These are phyloP conservation scores for Suhomyces xylopsoci DNA, from an alignment of 805 yeast species.

Conservation along the genomic window DNA sequence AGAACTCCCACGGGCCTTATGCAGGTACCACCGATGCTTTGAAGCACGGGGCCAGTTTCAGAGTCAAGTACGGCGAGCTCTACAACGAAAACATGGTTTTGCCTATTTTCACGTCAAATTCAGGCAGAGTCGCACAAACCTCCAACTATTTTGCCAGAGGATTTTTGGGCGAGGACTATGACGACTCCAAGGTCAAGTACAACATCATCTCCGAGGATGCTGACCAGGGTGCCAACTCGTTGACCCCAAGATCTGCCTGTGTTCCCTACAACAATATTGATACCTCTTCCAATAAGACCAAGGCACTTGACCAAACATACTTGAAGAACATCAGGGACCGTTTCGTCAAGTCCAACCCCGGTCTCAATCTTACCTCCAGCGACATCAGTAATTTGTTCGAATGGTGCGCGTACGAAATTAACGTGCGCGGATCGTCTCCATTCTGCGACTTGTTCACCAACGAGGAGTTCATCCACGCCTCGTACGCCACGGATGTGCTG, in stretches of 20 bases:
- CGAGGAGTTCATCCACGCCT: conserved; percentile 61
- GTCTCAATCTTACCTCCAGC: conserved; percentile 45
- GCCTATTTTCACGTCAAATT: conserved; percentile 55
- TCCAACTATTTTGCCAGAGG: conserved; percentile 58
- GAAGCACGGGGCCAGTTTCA: conserved; percentile 48
- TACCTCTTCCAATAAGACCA: conserved; percentile 11
- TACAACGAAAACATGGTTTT: conserved; percentile 33
- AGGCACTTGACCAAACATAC: conserved; percentile 38
- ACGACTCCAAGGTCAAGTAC: conserved; percentile 27
- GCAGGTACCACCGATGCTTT: conserved; percentile 51
- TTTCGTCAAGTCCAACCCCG: conserved; percentile 53
- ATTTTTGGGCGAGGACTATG: conserved; percentile 47
- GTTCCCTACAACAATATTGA: conserved; percentile 13
- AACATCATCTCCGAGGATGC: conserved; percentile 46
- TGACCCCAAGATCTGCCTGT: conserved; percentile 28
- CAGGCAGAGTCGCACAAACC: conserved; percentile 54
- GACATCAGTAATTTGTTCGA: conserved; percentile 56
- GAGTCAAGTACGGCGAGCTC: conserved; percentile 49
- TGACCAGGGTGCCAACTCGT: conserved; percentile 23
- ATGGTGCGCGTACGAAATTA: conserved; percentile 74
- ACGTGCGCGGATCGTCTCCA: conserved; percentile 62
- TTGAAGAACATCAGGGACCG: conserved; percentile 55
- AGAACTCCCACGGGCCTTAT: conserved; percentile 43
- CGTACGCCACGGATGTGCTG: conserved; percentile 57
- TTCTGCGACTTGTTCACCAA: conserved; percentile 67